Conservation (phyloP, 2,329 filamentous ascomycete genomes). For the Paradendryphiella salina region DNA sequence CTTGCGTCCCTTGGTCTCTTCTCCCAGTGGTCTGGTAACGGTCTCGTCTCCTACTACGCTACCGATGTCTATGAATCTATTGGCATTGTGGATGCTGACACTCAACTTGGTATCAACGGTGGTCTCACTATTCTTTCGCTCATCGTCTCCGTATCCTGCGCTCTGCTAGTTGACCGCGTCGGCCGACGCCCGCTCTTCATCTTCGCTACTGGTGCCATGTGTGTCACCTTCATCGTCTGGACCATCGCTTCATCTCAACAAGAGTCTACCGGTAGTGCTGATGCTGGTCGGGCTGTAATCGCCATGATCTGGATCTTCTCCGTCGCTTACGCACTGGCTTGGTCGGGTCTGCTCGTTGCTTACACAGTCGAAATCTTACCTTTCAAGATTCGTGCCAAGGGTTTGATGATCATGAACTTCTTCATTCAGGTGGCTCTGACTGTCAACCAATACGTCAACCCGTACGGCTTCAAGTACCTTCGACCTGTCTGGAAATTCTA, state of each 20-base stretch:
- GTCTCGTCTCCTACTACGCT: slow-evolving; percentile 68
- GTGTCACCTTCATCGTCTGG: slow-evolving; percentile 43
- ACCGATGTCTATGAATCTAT: slow-evolving; percentile 64
- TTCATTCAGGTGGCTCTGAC: slow-evolving; percentile 64
- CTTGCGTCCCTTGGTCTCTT: slow-evolving; percentile 67
- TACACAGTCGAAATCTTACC: slow-evolving; percentile 57
- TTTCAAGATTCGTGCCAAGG: slow-evolving; percentile 55
- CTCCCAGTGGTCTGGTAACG: slow-evolving; percentile 70
- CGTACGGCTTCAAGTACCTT: slow-evolving; percentile 65
- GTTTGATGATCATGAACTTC: slow-evolving; percentile 62
- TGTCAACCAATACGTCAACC: slow-evolving; percentile 65
- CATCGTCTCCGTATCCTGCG: slow-evolving; percentile 60
- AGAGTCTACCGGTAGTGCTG: slow-evolving; percentile 50
- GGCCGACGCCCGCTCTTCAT: slow-evolving; percentile 47
- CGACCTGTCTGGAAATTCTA: slow-evolving; percentile 65
- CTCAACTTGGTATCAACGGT: slow-evolving; percentile 51
- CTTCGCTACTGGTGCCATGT: slow-evolving; percentile 43
- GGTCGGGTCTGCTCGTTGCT: slow-evolving; percentile 61
- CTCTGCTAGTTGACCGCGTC: slow-evolving; percentile 59
- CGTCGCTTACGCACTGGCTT: slow-evolving; percentile 60
- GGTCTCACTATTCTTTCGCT: slow-evolving; percentile 65
- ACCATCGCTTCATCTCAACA: slow-evolving; percentile 54
- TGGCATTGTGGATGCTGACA: slow-evolving; percentile 57
- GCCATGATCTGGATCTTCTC: slow-evolving; percentile 57
- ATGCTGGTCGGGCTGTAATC: slow-evolving; percentile 53